Conservation (phyloP, 2,329 filamentous ascomycete genomes). For the Trichoderma arundinaceum region DNA sequence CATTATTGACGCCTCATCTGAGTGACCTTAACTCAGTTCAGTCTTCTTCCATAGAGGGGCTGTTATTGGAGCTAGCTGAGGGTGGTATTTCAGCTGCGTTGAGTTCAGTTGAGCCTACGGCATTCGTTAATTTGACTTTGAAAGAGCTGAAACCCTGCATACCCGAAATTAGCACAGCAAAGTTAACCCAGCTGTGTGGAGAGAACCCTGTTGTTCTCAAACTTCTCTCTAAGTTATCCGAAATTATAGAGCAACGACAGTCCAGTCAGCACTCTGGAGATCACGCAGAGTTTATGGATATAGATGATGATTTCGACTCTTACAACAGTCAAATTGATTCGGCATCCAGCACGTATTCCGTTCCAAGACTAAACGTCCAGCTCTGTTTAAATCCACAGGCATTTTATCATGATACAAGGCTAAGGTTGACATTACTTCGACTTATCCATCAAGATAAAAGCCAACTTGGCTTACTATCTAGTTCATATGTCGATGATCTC, state of each 20-base stretch:
- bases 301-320: conserved; percentile 69
- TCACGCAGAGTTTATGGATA: conserved; percentile 64
- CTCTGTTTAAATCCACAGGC: conserved; percentile 51
- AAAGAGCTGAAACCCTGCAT: conserved; percentile 53
- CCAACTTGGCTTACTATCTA: conserved; percentile 57
- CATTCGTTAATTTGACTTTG: conserved; percentile 55
- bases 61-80: conserved; percentile 50
- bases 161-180: conserved; percentile 49
- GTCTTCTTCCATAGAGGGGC: conserved; percentile 55
- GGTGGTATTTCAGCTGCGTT: conserved; percentile 50
- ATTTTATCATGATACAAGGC: conserved; percentile 55
- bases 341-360: conserved; percentile 44
- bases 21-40: conserved; percentile 54
- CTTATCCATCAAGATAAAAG: conserved; percentile 50
- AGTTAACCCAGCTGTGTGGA: conserved; percentile 47
- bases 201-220: conserved; percentile 50
- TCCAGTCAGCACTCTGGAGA: conserved; percentile 41
- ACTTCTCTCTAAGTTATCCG: conserved; percentile 50
- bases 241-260: conserved; percentile 36
- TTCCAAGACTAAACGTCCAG: conserved; percentile 55
- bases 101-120: conserved; percentile 52
- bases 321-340: conserved; percentile 58
- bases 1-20: conserved; percentile 56
- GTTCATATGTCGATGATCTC: conserved; percentile 56
- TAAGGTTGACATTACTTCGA: conserved; percentile 54